Evolutionary conservation across 2,329 filamentous ascomycete species (phyloP), one percentile per base, ranked within the genome.

Genomic region (Ambrosiella xylebori): DNA sequence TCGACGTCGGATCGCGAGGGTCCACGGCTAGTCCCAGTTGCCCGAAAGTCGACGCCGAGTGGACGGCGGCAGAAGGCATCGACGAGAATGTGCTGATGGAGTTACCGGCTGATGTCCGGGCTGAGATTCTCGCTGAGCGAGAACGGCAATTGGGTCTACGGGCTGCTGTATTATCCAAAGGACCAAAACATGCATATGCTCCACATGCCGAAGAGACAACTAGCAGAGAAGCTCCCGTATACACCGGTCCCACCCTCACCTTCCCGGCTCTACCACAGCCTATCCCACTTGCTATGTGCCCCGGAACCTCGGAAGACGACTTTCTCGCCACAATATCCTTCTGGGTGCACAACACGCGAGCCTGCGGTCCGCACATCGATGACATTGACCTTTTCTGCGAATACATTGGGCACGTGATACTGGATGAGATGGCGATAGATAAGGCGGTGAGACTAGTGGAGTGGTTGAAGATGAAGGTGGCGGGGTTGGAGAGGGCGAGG

Each of bases 31-130:
- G 52, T 56, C 59, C 52, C 5, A 57, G 49, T 11, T 41, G 52
- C 8, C 56, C 47, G 35, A 36, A 53, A n/a, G 54, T 55, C 2
- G 35, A 49, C 35, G 39, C 44, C 7, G 13, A 27, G 37, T 13
- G 17, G 7, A 6, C 19, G 5, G 37, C 45, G 2, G 36, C 44
- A 69, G 51, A 50, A 1, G 45, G 37, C 36, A 51, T 39, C 12
- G 84, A 88, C 59, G 73, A 79, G 0, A 81, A 83, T 0, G 90
- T 96, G 65, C 80, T 97, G 2, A 81, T 84, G 0, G 88, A 89
- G 13, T 74, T 97, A 0, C 91, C 91, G 0, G 82, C 86, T 63
- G 87, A 95, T 52, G 78, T 95, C 52, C 81, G 86, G 11, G 74
- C 72, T 13, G 90, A 97, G 69, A 76, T 97, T 6, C 69, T 95